A percentile compares a stretch with the other conserved stretches of the same genome.
phyloP scores from a whole-genome alignment of 208 protist species.

The Acanthamoeba royreba region DNA sequence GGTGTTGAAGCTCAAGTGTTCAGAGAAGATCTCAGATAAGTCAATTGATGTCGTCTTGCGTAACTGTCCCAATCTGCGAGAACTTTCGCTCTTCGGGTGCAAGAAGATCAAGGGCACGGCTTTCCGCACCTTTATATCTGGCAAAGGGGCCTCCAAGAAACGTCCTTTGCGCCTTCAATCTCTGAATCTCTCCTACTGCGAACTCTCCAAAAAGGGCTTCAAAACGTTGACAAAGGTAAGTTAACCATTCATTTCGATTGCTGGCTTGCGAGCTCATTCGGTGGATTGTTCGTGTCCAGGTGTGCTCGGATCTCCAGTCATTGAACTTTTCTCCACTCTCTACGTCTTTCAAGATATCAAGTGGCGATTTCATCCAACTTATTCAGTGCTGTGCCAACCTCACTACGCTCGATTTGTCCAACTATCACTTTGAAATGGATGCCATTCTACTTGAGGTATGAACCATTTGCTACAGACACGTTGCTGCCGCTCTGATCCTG shows the following conservation, averaged over 20 bases:
- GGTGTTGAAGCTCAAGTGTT: constrained; percentile 34
- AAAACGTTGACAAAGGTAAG: neutral
- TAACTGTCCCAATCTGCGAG: neutral
- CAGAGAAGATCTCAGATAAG: constrained; percentile 18
- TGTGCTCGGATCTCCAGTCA: constrained; percentile 21
- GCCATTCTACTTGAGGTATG: neutral
- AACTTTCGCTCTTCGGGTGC: neutral
- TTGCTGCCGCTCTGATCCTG: too few relatives aligned
- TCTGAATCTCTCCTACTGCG: constrained; percentile 12
- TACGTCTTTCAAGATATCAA: constrained; percentile 8
- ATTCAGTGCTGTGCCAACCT: constrained; percentile 14
- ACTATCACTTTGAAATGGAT: constrained; percentile 37
- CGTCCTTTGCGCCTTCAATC: neutral
- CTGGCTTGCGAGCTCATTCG: neutral
- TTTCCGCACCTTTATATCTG: neutral
- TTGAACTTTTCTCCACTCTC: neutral
- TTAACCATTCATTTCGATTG: neutral
- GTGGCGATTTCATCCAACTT: neutral
- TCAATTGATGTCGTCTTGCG: neutral
- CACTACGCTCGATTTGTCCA: neutral
- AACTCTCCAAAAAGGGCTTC: constrained; percentile 21
- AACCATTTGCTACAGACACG: neutral
- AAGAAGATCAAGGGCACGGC: constrained; percentile 38
- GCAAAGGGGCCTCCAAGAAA: neutral
- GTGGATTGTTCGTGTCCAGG: neutral